Evolutionary conservation across 2,329 filamentous ascomycete species (phyloP), one percentile per base, ranked within the genome.

Genomic region (Diaporthe amygdali): DNA sequence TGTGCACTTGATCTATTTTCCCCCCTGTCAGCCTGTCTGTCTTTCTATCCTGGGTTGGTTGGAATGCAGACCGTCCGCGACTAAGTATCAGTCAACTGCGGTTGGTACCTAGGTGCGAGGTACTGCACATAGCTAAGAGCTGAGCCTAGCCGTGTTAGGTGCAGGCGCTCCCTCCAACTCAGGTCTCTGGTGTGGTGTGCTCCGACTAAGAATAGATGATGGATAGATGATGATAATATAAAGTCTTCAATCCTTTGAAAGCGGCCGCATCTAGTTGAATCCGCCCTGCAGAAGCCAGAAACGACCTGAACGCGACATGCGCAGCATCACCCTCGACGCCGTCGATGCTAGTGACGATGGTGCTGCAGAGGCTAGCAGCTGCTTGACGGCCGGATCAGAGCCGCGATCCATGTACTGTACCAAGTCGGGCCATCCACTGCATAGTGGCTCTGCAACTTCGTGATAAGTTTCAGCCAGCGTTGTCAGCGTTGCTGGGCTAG

Each of bases 401-500:
- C 41, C 66, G 52, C 52, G 52, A 68, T 44, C 64, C 34, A 66
- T 44, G 25, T 30, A 37, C 22, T 44, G 25, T 30, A 37, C 22
- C 51, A 12, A 27, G 34, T 39, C 37, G 37, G 10, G 54, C 55
- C 41, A 30, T 63, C 41, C n/a, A 49, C 7, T 6, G 17, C 20
- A 37, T 20, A n/a, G 59, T 37, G 44, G 27, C 59, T 37, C 59
- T 49, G 30, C 30, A 20, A 27, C 37, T 51, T n/a, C 30, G 41
- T n/a, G 30, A 46, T 22, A 49, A 30, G 66, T 68, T 68, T 68
- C 66, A 51, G 52, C 52, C 54, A 39, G 46, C n/a, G n/a, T n/a
- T n/a, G n/a, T n/a, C n/a, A n/a, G n/a, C n/a, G 49, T 41, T 37
- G n/a, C n/a, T 61, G 52, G 51, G 52, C 64, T 70, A 70, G 46